Conservation (phyloP, 2,329 filamentous ascomycete species). For the Fusarium torulosum region DNA sequence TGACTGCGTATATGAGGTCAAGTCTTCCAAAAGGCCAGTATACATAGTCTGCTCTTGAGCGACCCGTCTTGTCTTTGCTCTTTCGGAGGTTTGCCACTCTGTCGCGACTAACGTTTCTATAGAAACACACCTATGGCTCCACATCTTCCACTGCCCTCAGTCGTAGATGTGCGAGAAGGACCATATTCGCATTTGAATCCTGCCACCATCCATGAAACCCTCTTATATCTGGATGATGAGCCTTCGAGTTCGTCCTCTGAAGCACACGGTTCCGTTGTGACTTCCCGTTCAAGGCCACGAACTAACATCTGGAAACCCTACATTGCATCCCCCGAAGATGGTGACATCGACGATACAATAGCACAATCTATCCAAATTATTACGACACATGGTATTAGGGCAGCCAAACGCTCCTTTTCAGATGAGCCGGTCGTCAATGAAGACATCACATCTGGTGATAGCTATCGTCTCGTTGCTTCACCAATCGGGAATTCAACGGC, state of each 20-base stretch:
- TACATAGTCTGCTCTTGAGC: not conserved
- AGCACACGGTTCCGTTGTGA: not conserved
- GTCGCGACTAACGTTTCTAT: slow-evolving; percentile 3
- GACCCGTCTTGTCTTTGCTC: no score
- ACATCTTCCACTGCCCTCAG: slow-evolving; percentile 31
- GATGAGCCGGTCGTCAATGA: slow-evolving; percentile 46
- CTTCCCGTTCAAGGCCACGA: slow-evolving; percentile 2
- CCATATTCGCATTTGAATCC: slow-evolving; percentile 56
- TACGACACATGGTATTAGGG: slow-evolving; percentile 48
- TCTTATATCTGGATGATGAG: slow-evolving; percentile 51
- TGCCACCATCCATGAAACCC: slow-evolving; percentile 52
- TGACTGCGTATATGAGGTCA: slow-evolving; percentile 61
- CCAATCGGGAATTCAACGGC: slow-evolving; percentile 50
- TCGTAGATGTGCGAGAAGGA: slow-evolving; percentile 41
- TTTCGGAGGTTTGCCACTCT: not conserved
- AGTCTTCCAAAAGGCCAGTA: slow-evolving; percentile 41
- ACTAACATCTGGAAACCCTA: slow-evolving; percentile 45
- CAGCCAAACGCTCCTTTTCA: slow-evolving; percentile 49
- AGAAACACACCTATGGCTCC: slow-evolving; percentile 20
- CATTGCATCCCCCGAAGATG: slow-evolving; percentile 44
- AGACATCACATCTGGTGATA: slow-evolving; percentile 11
- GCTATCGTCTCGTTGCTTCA: slow-evolving; percentile 32
- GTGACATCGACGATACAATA: slow-evolving; percentile 48
- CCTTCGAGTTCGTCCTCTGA: slow-evolving; percentile 3
- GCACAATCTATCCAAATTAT: slow-evolving; percentile 49